Evolutionary conservation across 768 basidiomycete genomes (phyloP), one percentile per base, ranked within the genome.

Genomic region (Rhodocollybia butyracea): DNA sequence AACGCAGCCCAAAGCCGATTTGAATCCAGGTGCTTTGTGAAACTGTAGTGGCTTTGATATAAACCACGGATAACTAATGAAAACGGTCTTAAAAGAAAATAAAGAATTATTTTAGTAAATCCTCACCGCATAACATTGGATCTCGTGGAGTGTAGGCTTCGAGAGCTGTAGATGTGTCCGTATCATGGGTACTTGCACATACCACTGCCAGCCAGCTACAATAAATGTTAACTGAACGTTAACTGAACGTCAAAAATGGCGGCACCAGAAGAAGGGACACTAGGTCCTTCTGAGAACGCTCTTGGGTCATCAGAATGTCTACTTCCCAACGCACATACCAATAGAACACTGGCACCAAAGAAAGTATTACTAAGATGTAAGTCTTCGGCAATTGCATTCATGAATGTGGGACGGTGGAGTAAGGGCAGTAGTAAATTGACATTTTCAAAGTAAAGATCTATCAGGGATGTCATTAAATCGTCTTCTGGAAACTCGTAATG

Each of bases 251-350:
- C 15, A 12, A 11, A 15, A 29, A 4, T n/a, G 11, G 11, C 22
- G 4, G 22, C 42, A 53, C 51, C 51, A 21, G 72, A 77, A 29
- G 73, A 64, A 5, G 64, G 60, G 64, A 66, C 73, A 73, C 63
- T 83, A 64, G 62, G 68, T 31, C 73, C 73, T 55, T 77, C 75
- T 19, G 75, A 69, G 54, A 82, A 61, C 3, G 86, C 81, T n/a
- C 86, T 76, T 0, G 78, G 76, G 64, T 92, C 88, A 30, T 86
- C 75, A 15, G 80, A 80, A 52, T 71, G 74, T 34, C 85, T 77
- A 0, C 86, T 69, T 0, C 83, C 91, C 51, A 82, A 70, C 0
- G 91, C 89, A 66, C 87, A 89, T 0, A 89, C 77, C 41, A 86
- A 69, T 12, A 89, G 68, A 7, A 87, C 71, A 2, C 77, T 73